Conservation (phyloP, 768 basidiomycete genomes). For the Cubamyces sp. region DNA sequence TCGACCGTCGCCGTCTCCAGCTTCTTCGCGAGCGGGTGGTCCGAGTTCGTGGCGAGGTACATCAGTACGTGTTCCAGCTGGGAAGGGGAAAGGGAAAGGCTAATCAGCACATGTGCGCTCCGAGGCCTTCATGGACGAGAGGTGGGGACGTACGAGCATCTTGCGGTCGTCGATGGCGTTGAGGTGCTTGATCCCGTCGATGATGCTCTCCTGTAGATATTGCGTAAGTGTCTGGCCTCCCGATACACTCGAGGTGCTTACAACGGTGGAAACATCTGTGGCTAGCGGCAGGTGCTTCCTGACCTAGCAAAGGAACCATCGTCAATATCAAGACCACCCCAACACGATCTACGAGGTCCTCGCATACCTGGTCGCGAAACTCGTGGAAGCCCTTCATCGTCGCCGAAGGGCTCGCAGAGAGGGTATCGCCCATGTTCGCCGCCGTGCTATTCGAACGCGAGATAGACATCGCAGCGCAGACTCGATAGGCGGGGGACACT, state of each 20-base stretch:
- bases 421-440: neutral
- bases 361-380: slow-evolving; percentile 47
- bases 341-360: neutral
- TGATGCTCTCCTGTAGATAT: slow-evolving; percentile 50
- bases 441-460: neutral
- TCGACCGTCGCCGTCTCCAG: slow-evolving; percentile 47
- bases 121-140: too few relatives aligned
- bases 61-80: slow-evolving; percentile 75
- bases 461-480: neutral
- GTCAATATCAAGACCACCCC: neutral
- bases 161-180: slow-evolving; percentile 78
- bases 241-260: slow-evolving; percentile 32
- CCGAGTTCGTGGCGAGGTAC: slow-evolving; percentile 62
- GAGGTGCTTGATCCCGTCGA: slow-evolving; percentile 63
- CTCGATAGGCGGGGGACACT: neutral
- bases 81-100: neutral
- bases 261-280: slow-evolving; percentile 47
- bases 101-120: too few relatives aligned
- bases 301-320: slow-evolving; percentile 38
- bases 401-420: neutral
- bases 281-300: slow-evolving; percentile 46
- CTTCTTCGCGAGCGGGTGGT: slow-evolving; percentile 47
- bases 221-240: neutral
- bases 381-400: slow-evolving; percentile 37
- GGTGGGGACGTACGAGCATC: slow-evolving; percentile 60